Percentiles rank a stretch among this genome's conserved stretches.
Evolutionary conservation across 1,284 basidiomycete species (phyloP).

Genomic region (Austropuccinia psidii): DNA sequence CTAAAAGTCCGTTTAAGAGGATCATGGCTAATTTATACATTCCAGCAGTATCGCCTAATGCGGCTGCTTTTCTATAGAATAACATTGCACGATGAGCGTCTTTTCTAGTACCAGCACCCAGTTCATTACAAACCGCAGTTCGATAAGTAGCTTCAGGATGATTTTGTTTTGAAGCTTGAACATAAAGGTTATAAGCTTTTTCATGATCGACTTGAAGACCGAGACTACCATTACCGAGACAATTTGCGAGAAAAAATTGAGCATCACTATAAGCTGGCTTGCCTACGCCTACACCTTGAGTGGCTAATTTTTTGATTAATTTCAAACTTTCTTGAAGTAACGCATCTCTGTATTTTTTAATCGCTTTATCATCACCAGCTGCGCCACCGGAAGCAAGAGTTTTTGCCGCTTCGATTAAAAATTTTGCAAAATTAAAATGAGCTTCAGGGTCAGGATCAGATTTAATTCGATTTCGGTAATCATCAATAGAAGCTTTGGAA

Average conservation of each 20-base stretch:
- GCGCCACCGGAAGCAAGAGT: constrained; percentile 51
- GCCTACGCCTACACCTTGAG: constrained; percentile 57
- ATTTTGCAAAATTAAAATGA: constrained; percentile 96
- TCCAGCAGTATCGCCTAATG: constrained; percentile 89
- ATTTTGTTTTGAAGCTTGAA: constrained; percentile 95
- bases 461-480: constrained; percentile 94
- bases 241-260: constrained; percentile 98
- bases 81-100: constrained; percentile 81
- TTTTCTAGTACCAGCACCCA: constrained; percentile 92
- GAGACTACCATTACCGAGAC: constrained; percentile 87
- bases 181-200: constrained; percentile 93
- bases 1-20: constrained; percentile 73
- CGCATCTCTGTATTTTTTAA: constrained; percentile 72
- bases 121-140: constrained; percentile 97
- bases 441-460: constrained; percentile 95
- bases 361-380: constrained; percentile 48
- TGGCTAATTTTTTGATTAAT: constrained; percentile 81
- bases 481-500: constrained; percentile 94
- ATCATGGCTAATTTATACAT: constrained; percentile 99
- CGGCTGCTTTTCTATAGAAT: constrained; percentile 94
- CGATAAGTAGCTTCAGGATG: constrained; percentile 92
- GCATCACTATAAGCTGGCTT: constrained; percentile 77
- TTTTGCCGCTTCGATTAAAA: constrained; percentile 97
- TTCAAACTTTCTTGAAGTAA: constrained; percentile 84
- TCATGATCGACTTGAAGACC: constrained; percentile 95